phyloP scores from a whole-genome alignment of 2,329 filamentous ascomycete genomes.

The Alternaria brassicae region DNA sequence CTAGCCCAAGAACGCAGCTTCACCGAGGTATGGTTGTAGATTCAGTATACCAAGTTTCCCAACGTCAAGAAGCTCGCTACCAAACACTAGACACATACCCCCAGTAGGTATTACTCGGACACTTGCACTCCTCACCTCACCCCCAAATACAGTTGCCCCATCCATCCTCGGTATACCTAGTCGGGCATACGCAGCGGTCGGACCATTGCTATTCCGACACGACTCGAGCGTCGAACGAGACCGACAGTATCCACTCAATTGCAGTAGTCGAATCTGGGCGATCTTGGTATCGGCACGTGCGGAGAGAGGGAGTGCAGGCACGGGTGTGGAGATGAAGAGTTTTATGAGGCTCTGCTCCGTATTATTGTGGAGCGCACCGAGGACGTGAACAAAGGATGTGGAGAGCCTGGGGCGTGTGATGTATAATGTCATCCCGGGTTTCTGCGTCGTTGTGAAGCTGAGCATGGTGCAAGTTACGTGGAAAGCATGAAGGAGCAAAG shows the following conservation, averaged over 20 bases:
- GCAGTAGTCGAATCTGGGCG: neutral
- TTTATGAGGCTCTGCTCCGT: neutral
- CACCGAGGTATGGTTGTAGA: too few species aligned
- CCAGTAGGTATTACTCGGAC: neutral
- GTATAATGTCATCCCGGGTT: neutral
- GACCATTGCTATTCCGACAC: neutral
- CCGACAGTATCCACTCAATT: neutral
- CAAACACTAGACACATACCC: neutral
- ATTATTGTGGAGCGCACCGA: neutral
- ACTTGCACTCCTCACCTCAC: neutral
- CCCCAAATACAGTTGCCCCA: neutral
- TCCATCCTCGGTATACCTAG: neutral
- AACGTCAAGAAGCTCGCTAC: neutral
- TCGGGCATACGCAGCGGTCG: neutral
- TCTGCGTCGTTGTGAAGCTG: neutral
- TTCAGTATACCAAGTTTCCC: neutral
- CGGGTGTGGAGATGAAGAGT: neutral
- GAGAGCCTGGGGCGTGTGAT: neutral
- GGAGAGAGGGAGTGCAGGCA: neutral
- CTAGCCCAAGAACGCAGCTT: too few species aligned
- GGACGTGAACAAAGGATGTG: neutral
- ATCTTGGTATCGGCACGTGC: conserved; percentile 1
- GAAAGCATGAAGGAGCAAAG: neutral
- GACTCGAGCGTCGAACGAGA: neutral
- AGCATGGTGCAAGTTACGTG: neutral